Evolutionary conservation across 1,284 basidiomycete genomes (phyloP).

Genomic region (Ganoderma sinense): DNA sequence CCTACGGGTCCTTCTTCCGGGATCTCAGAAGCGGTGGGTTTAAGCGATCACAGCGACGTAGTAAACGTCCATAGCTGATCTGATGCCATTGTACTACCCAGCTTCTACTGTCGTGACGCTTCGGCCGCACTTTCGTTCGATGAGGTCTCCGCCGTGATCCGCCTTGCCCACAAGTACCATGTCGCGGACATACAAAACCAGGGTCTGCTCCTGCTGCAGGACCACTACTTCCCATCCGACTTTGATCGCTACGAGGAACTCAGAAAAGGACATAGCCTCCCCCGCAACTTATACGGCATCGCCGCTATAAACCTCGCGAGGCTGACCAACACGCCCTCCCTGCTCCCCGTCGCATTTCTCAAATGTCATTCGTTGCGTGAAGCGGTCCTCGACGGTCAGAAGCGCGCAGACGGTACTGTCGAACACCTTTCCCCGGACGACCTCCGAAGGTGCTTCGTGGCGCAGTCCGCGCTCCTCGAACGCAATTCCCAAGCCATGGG

Average conservation of each 20-base stretch:
- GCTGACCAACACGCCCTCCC: constrained; percentile 1
- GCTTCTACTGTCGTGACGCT: background rate
- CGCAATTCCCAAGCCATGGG: background rate
- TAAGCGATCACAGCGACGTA: background rate
- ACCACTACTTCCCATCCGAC: background rate
- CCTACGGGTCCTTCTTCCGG: constrained; percentile 7
- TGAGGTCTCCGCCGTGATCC: constrained; percentile 1
- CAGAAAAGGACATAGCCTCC: background rate
- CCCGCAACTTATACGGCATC: background rate
- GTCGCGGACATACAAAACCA: background rate
- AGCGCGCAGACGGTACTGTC: constrained; percentile 3
- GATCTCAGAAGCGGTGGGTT: background rate
- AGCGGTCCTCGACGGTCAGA: constrained; percentile 6
- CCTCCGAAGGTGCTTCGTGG: constrained; percentile 10
- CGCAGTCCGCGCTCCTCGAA: background rate
- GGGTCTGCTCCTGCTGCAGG: background rate
- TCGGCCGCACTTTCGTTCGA: background rate
- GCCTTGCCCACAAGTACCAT: constrained; percentile 1
- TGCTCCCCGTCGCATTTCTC: constrained; percentile 14
- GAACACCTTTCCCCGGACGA: constrained; percentile 7
- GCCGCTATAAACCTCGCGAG: constrained; percentile 16
- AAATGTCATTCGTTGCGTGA: constrained; percentile 4
- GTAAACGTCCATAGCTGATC: background rate
- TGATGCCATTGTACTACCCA: background rate
- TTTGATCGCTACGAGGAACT: background rate